These are phyloP conservation scores for Boletales sp. DNA, from an alignment of 768 basidiomycete genomes.

Conservation along the genomic window DNA sequence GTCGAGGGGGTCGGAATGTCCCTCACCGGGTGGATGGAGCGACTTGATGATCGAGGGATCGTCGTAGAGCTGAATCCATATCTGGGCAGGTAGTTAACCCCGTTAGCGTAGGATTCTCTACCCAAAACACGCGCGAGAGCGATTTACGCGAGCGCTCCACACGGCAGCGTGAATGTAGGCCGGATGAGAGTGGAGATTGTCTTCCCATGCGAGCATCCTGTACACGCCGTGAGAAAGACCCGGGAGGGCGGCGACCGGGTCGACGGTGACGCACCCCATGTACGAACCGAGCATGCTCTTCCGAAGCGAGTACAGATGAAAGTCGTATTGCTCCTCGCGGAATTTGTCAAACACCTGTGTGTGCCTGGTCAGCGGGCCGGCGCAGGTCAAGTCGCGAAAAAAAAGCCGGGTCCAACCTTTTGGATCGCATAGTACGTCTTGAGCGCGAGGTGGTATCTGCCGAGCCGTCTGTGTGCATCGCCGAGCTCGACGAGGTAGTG, in stretches of 20 bases:
- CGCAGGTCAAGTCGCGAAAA: conserved; percentile 2
- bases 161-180: conserved; percentile 72
- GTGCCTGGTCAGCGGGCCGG: conserved; percentile 4
- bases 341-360: conserved; percentile 79
- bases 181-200: conserved; percentile 72
- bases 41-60: conserved; percentile 57
- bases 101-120: conserved; percentile 9
- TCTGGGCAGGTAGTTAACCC: conserved; percentile 39
- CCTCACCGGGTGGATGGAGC: conserved; percentile 36
- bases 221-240: neutral
- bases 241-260: no score
- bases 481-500: conserved; percentile 85
- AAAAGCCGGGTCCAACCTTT: conserved; percentile 45
- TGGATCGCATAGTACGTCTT: conserved; percentile 79
- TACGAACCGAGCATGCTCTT: conserved; percentile 88
- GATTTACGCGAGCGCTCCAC: conserved; percentile 59
- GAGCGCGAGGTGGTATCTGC: conserved; percentile 72
- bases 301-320: conserved; percentile 91
- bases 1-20: conserved; percentile 5
- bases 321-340: conserved; percentile 97
- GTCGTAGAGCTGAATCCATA: conserved; percentile 71
- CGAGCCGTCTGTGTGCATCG: conserved; percentile 59
- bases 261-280: conserved; percentile 55
- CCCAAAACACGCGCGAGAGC: conserved; percentile 7
- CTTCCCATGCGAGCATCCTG: conserved; percentile 82